These are phyloP conservation scores for Heliamphora pulchella DNA, from an alignment of 179 eudicot species.

Conservation along the genomic window DNA sequence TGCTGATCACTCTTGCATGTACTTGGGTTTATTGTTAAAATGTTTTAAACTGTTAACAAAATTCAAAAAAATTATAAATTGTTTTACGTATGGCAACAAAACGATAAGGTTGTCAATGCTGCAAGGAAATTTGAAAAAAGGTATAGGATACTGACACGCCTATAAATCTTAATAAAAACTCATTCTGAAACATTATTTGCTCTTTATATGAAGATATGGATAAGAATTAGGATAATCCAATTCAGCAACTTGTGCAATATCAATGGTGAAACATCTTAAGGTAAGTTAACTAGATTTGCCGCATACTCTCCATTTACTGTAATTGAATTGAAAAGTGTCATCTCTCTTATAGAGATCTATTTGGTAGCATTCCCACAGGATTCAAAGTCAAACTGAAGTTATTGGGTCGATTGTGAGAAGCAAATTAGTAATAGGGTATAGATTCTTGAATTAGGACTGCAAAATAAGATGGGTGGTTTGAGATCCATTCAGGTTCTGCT, in stretches of 20 bases:
- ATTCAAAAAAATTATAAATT: not conserved
- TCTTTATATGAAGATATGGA: not conserved
- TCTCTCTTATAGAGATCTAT: too few relatives aligned
- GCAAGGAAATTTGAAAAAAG: not conserved
- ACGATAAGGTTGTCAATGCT: not conserved
- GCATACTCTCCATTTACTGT: too few relatives aligned
- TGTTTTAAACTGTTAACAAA: not conserved
- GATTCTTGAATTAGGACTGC: slow-evolving; percentile 8
- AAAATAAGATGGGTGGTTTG: not conserved
- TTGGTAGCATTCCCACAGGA: not conserved
- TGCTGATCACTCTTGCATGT: not conserved
- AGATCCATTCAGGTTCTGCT: not conserved
- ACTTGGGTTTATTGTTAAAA: not conserved
- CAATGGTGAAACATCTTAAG: too few relatives aligned
- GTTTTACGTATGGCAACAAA: not conserved
- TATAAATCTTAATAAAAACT: not conserved
- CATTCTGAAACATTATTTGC: not conserved
- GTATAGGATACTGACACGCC: not conserved
- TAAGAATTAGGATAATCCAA: too few relatives aligned
- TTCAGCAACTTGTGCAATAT: too few relatives aligned
- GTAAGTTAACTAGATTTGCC: too few relatives aligned
- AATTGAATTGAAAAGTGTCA: too few relatives aligned
- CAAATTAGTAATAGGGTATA: not conserved
- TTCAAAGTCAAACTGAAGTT: not conserved
- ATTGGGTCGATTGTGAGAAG: not conserved